Conservation (phyloP, 208 protist genomes). For the Naegleria lovaniensis region DNA sequence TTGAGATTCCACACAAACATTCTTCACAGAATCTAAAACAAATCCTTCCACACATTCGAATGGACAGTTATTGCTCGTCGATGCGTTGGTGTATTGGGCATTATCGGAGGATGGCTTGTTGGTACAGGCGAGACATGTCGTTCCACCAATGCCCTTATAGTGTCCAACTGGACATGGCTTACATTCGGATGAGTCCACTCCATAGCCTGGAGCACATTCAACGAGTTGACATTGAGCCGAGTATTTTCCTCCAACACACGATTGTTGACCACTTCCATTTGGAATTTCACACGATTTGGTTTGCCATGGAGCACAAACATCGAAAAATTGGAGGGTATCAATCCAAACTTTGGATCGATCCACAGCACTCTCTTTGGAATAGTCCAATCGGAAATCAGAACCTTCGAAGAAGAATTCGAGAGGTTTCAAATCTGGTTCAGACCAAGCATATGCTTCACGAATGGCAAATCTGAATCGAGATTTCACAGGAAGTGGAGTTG, state of each 20-base stretch:
- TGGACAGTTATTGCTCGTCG: not conserved
- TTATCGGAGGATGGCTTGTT: not conserved
- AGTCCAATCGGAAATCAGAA: not conserved
- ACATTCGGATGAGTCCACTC: not conserved
- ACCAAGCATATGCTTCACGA: not conserved
- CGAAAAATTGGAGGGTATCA: not conserved
- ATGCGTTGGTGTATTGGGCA: not conserved
- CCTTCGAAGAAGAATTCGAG: not conserved
- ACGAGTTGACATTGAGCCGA: not conserved
- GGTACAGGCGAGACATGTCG: not conserved
- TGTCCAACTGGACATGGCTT: not conserved
- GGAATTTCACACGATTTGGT: not conserved
- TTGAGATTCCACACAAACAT: not conserved
- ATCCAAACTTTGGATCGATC: conserved; percentile 5
- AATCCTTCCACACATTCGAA: not conserved
- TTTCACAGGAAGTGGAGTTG: not conserved
- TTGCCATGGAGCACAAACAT: not conserved
- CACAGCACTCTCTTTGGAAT: not conserved
- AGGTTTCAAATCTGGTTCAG: not conserved
- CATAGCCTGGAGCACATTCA: not conserved
- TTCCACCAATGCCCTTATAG: not conserved
- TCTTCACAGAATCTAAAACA: not conserved
- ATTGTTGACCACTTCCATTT: not conserved
- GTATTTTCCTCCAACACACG: not conserved
- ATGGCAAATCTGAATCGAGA: not conserved